phyloP scores from a whole-genome alignment of 2,329 filamentous ascomycete species.

The Blastomyces emzantsi region DNA sequence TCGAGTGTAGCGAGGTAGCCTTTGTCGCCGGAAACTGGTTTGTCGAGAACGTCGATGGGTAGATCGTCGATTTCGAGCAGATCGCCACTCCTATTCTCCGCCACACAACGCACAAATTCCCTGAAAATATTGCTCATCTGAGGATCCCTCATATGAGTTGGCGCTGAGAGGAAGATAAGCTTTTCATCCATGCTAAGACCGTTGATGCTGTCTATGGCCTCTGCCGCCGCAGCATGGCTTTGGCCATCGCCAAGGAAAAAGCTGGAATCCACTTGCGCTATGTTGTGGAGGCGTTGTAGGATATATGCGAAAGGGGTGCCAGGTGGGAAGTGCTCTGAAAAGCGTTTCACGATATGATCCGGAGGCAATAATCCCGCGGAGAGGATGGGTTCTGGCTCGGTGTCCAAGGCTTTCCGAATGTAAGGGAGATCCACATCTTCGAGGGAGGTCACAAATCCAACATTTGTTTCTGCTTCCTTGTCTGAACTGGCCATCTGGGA shows the following conservation, averaged over 20 bases:
- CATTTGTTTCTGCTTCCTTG: conserved; percentile 27
- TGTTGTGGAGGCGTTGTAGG: conserved; percentile 62
- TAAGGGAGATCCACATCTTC: conserved; percentile 57
- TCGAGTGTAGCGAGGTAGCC: conserved; percentile 63
- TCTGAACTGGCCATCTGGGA: conserved; percentile 16
- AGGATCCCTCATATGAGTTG: conserved; percentile 49
- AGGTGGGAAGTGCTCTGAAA: conserved; percentile 72
- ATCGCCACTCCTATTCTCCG: conserved; percentile 55
- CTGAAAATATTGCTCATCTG: conserved; percentile 41
- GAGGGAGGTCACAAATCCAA: conserved; percentile 72
- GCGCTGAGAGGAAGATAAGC: conserved; percentile 64
- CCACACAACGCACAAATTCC: conserved; percentile 61
- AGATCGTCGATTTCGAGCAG: conserved; percentile 63
- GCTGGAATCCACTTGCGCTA: conserved; percentile 52
- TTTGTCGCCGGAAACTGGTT: conserved; percentile 35
- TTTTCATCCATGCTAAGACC: conserved; percentile 63
- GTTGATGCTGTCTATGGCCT: conserved; percentile 62
- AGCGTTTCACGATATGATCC: conserved; percentile 59
- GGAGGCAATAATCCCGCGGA: conserved; percentile 70
- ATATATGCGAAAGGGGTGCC: conserved; percentile 77
- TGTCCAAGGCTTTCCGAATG: conserved; percentile 54
- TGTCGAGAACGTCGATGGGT: conserved; percentile 64
- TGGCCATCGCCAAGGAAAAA: conserved; percentile 63
- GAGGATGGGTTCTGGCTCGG: conserved; percentile 56
- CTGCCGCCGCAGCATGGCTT: conserved; percentile 58